These are phyloP conservation scores for Penicillium soppii DNA, from an alignment of 495 filamentous ascomycete species.

Conservation along the genomic window DNA sequence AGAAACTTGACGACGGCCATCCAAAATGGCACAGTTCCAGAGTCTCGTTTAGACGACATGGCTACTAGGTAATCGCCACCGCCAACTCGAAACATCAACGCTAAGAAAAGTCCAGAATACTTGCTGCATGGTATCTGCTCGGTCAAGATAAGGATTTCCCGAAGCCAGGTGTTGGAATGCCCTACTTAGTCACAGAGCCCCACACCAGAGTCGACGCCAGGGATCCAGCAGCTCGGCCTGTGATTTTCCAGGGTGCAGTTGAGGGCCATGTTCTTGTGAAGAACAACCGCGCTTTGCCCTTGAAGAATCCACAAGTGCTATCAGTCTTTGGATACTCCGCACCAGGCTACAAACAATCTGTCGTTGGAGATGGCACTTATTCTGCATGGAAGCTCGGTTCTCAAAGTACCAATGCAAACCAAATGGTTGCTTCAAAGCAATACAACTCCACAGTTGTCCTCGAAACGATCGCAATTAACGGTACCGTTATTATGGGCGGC, in stretches of 20 bases:
- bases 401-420: background rate
- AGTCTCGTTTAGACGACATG: constrained; percentile 56
- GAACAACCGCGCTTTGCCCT: constrained; percentile 63
- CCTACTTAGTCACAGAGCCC: constrained; percentile 67
- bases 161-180: constrained; percentile 44
- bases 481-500: constrained; percentile 56
- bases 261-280: constrained; percentile 71
- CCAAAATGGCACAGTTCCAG: constrained; percentile 44
- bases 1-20: constrained; percentile 42
- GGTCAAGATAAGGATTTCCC: constrained; percentile 52
- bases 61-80: constrained; percentile 31
- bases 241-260: constrained; percentile 56
- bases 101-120: constrained; percentile 29
- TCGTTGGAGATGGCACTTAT: background rate
- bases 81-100: background rate
- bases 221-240: constrained; percentile 40
- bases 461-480: constrained; percentile 40
- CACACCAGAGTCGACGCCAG: constrained; percentile 64
- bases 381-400: background rate
- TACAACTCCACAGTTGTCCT: background rate
- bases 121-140: constrained; percentile 53
- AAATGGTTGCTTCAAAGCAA: background rate
- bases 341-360: constrained; percentile 17
- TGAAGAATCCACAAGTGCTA: constrained; percentile 53
- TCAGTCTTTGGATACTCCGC: constrained; percentile 72